Evolutionary conservation across 169 alveolate species (phyloP), one percentile per base, ranked within the genome.

Genomic region (Babesia gibsoni): DNA sequence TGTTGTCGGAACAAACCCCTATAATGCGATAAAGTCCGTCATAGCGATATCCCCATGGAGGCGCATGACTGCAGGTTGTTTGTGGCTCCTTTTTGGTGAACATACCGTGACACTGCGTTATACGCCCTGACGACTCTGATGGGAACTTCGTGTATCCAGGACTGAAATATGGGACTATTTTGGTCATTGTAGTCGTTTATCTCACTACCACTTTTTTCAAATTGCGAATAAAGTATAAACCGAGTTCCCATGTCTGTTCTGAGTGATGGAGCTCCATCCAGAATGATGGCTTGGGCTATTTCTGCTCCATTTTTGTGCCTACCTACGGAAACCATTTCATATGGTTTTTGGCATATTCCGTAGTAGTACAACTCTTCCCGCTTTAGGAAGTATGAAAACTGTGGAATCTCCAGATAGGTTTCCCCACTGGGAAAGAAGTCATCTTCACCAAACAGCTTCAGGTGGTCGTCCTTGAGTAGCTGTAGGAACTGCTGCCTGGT

Each of bases 1-100:
- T 64, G 69, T 58, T 72, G 22, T 72, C 83, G 9, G 83, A 72
- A 42, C 49, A 35, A 25, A 72, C 63, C 7, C 39, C 68, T 25
- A 72, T 72, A 39, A 72, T 72, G 83, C 83, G 83, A 48, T 72
- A 72, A 7, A 72, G 75, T 7, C 83, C 83, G 37, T 72, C 83
- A 59, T 72, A 72, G 8, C 83, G 66, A 57, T 16, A 64, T 6
- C 83, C 83, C 83, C 83, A 72, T 23, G 63, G 4, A 6, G 83
- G 83, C 25, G 83, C 73, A 42, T 59, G 63, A 29, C 83, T 72
- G 49, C 25, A 39, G 27, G 30, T 3, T 30, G 12, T 16, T 37
- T 14, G 20, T n/a, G 23, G 5, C 10, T 7, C 1, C 32, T 9
- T 14, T 16, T n/a, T 18, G 12, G 4, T 8, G 3, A 0, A 61